Conservation (phyloP, 1,284 basidiomycete species). For the Microbotryum scabiosae region DNA sequence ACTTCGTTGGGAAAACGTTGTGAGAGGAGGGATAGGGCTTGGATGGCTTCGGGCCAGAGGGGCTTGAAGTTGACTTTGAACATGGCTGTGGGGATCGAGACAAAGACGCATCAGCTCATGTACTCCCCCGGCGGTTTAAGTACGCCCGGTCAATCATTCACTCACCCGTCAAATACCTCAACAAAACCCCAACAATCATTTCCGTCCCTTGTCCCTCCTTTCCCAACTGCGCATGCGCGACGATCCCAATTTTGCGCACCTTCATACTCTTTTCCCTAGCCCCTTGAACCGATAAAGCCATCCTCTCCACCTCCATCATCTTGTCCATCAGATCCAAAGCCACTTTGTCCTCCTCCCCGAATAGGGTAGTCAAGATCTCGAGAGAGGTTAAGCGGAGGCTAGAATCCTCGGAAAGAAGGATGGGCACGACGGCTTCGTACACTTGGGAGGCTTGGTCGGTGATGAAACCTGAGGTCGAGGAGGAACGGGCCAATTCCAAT, state of each 20-base stretch:
- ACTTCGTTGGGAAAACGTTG: conserved; percentile 57
- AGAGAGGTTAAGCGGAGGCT: conserved; percentile 40
- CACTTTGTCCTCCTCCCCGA: conserved; percentile 18
- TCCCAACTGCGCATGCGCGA: conserved; percentile 26
- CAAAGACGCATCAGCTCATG: no score
- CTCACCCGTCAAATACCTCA: conserved; percentile 45
- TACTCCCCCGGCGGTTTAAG: no score
- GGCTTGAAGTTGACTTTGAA: conserved; percentile 85
- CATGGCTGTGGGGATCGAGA: conserved; percentile 49
- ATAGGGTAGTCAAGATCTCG: conserved; percentile 37
- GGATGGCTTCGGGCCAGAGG: conserved; percentile 69
- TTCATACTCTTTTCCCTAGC: conserved; percentile 70
- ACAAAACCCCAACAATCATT: conserved; percentile 22
- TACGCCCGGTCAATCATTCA: neutral
- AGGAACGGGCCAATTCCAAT: conserved; percentile 18
- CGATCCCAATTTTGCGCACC: conserved; percentile 45
- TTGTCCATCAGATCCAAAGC: conserved; percentile 28
- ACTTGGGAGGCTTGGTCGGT: conserved; percentile 4
- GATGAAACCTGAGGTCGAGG: neutral
- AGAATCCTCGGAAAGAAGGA: conserved; percentile 46
- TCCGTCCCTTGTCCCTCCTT: conserved; percentile 26
- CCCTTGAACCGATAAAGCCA: conserved; percentile 50
- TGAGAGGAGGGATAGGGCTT: conserved; percentile 55
- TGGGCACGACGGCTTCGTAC: conserved; percentile 34
- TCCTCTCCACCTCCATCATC: conserved; percentile 33